A percentile compares a stretch with the other conserved stretches of the same genome.
Evolutionary conservation across 164 flowering plant genomes (phyloP).

Genomic region (Warburgia ugandensis): DNA sequence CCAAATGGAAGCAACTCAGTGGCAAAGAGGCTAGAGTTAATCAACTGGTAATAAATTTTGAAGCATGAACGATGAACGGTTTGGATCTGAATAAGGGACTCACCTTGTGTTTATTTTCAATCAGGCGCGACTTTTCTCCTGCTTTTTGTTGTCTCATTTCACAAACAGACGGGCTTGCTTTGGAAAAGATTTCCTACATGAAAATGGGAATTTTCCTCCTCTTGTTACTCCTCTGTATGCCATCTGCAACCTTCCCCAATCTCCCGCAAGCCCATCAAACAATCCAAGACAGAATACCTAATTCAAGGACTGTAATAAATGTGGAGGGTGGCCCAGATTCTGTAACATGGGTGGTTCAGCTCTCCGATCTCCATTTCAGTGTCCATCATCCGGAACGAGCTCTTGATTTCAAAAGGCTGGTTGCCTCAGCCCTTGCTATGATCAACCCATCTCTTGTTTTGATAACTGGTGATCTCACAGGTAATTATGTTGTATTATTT

Average conservation of each 20-base stretch:
- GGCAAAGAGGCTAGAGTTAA: too few species aligned
- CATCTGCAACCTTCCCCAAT: background rate
- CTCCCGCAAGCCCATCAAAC: background rate
- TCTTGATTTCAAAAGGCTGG: constrained; percentile 41
- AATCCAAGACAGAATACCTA: constrained; percentile 4
- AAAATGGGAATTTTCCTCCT: too few species aligned
- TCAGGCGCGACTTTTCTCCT: too few species aligned
- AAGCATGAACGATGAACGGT: too few species aligned
- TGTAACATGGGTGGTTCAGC: constrained; percentile 85
- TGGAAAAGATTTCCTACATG: too few species aligned
- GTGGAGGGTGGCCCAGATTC: constrained; percentile 49
- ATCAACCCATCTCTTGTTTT: constrained; percentile 87
- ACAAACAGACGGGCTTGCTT: too few species aligned
- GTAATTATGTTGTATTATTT: constrained; percentile 20
- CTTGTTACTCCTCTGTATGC: background rate
- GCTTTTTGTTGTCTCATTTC: too few species aligned
- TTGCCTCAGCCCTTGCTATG: constrained; percentile 61
- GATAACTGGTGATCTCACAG: constrained; percentile 96
- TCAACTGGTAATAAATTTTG: too few species aligned
- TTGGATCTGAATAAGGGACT: too few species aligned
- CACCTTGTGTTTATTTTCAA: too few species aligned
- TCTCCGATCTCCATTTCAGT: constrained; percentile 97
- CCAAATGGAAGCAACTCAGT: too few species aligned
- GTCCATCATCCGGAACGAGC: constrained; percentile 87
- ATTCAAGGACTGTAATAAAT: constrained; percentile 29